Percentiles rank a stretch among this genome's conserved stretches.
Evolutionary conservation across 768 basidiomycete genomes (phyloP).

Genomic region (Collybia nuda): DNA sequence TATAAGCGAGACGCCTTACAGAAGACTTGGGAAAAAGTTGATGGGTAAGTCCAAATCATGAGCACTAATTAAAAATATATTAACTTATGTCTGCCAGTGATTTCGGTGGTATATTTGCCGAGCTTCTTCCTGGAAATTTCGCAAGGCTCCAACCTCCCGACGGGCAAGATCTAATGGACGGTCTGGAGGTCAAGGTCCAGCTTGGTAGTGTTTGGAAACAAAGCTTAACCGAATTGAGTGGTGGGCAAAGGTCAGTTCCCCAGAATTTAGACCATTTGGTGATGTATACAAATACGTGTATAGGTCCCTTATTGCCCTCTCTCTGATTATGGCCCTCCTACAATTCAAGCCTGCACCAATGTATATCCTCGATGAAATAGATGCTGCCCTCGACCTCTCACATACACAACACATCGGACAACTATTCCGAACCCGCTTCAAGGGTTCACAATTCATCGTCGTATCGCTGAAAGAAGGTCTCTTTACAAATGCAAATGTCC

Average conservation of each 20-base stretch:
- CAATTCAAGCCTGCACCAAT: conserved; percentile 99
- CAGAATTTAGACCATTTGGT: background rate
- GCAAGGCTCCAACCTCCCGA: conserved; percentile 94
- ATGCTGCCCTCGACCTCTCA: conserved; percentile 93
- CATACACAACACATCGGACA: conserved; percentile 98
- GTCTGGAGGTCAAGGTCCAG: conserved; percentile 95
- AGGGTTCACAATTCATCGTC: conserved; percentile 97
- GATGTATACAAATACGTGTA: background rate
- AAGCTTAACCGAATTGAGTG: conserved; percentile 93
- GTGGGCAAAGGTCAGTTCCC: conserved; percentile 82
- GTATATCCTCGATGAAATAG: conserved; percentile 99
- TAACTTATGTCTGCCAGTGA: conserved; percentile 52
- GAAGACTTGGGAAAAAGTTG: conserved; percentile 97
- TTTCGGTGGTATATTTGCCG: conserved; percentile 95
- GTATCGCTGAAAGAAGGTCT: conserved; percentile 96
- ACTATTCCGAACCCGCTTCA: conserved; percentile 96
- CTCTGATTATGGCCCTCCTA: conserved; percentile 97
- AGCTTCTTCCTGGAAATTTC: conserved; percentile 94
- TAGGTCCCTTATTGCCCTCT: conserved; percentile 96
- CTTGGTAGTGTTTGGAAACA: conserved; percentile 98
- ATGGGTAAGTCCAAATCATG: conserved; percentile 57
- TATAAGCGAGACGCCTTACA: conserved; percentile 93
- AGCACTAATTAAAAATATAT: background rate
- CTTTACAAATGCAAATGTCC: conserved; percentile 95
- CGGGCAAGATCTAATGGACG: conserved; percentile 89